These are phyloP conservation scores for Thermoascus crustaceus DNA, from an alignment of 2,329 filamentous ascomycete genomes.

Conservation along the genomic window DNA sequence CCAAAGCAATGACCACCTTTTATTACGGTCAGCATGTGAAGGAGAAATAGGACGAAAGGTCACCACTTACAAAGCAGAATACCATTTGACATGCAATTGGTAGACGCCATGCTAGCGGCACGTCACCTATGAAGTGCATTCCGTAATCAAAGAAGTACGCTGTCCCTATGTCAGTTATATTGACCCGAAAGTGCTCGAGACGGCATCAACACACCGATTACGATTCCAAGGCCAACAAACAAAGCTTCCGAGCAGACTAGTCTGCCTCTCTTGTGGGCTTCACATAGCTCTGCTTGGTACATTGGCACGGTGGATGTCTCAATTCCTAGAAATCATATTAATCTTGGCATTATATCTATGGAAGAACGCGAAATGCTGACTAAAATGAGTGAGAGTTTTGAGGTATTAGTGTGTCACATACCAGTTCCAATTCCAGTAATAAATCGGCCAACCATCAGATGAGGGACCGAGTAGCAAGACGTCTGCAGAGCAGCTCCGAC, in stretches of 20 bases:
- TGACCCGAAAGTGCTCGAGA: neutral
- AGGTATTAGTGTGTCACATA: too few species aligned
- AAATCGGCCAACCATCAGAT: slow-evolving; percentile 33
- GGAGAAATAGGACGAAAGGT: neutral
- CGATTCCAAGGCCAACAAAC: slow-evolving; percentile 32
- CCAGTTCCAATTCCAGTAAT: slow-evolving; percentile 43
- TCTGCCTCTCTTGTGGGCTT: slow-evolving; percentile 35
- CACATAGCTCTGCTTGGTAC: slow-evolving; percentile 41
- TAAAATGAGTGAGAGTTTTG: too few species aligned
- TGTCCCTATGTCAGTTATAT: neutral
- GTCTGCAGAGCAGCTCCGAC: slow-evolving; percentile 22
- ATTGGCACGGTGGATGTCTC: slow-evolving; percentile 29
- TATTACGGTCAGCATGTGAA: neutral
- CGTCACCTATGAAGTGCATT: neutral
- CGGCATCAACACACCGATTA: slow-evolving; percentile 12
- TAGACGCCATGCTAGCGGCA: neutral
- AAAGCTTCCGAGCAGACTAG: slow-evolving; percentile 37
- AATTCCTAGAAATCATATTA: too few species aligned
- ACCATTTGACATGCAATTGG: neutral
- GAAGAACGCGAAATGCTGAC: too few species aligned
- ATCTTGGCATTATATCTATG: too few species aligned
- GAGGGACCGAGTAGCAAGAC: slow-evolving; percentile 14
- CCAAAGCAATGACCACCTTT: slow-evolving; percentile 3
- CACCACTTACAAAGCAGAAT: neutral
- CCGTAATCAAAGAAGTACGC: slow-evolving; percentile 1